Evolutionary conservation across 805 yeast species (phyloP), one percentile per base, ranked within the genome.

Genomic region (Metschnikowia peoriensis): DNA sequence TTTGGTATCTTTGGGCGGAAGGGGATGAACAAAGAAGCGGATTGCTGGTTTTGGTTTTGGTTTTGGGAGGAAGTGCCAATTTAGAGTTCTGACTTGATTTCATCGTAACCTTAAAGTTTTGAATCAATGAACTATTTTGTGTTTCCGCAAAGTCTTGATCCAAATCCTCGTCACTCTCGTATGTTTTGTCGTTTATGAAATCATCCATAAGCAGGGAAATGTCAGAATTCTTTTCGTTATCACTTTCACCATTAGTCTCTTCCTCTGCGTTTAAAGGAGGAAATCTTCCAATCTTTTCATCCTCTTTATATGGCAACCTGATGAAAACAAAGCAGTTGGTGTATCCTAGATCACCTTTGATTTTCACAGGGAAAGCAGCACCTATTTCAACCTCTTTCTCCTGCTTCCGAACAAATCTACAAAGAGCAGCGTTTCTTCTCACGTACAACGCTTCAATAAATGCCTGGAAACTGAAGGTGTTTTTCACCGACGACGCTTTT

Each of bases 221-320:
- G 35, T 38, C 45, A 6, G 28, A 46, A 14, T n/a, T 28, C n/a
- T 50, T 47, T 41, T 50, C 41, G 15, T 38, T n/a, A 17, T 28
- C 39, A 10, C 17, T 37, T 32, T 50, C 37, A n/a, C 28, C n/a
- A 12, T 2, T 14, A 7, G 7, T 14, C 9, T 38, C 42, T 34
- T 47, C 50, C 28, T 47, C 52, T 9, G 49, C 52, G 1, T 65
- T 50, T 29, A 73, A 60, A 9, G 41, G 37, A 0, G 75, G 73
- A 58, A 86, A 80, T 27, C 73, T 75, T 2, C 91, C 82, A 14
- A 83, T 72, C 58, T 81, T 80, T 56, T 83, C 86, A 65, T 91
- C 97, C 57, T 89, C 96, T 41, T 79, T 78, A 66, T 80, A 88
- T 1, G 97, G 94, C 11, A 90, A 63, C 44, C 84, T 71, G 11